A percentile compares a stretch with the other conserved stretches of the same genome.
Conservation (phyloP, 2,329 filamentous ascomycete species). For the Graphium sp. region DNA sequence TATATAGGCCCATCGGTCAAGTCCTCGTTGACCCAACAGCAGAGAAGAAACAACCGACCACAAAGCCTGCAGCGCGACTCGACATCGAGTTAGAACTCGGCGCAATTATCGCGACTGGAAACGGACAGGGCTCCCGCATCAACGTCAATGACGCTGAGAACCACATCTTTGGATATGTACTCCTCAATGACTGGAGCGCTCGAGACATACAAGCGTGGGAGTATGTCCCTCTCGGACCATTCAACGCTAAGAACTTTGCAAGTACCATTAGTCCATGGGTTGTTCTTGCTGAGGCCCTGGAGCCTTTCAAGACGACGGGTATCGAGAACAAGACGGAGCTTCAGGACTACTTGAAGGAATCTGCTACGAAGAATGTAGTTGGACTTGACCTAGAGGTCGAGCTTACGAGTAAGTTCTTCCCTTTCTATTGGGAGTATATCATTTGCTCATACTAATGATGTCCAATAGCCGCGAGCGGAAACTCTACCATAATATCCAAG, state of each 20-base stretch:
- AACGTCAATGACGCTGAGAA: slow-evolving; percentile 42
- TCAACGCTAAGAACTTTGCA: slow-evolving; percentile 38
- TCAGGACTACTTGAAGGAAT: slow-evolving; percentile 8
- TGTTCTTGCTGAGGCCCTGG: slow-evolving; percentile 33
- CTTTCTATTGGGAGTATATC: background rate
- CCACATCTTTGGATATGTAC: slow-evolving; percentile 49
- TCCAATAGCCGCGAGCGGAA: slow-evolving; percentile 4
- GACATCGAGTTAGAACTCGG: slow-evolving; percentile 60
- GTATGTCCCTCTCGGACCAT: slow-evolving; percentile 38
- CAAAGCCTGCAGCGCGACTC: slow-evolving; percentile 14
- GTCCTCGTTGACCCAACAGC: slow-evolving; percentile 25
- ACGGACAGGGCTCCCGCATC: slow-evolving; percentile 44
- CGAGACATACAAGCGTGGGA: slow-evolving; percentile 39
- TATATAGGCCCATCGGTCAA: slow-evolving; percentile 52
- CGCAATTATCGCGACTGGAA: slow-evolving; percentile 46
- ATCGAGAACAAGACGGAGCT: slow-evolving; percentile 7
- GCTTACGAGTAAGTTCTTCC: slow-evolving; percentile 6
- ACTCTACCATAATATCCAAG: slow-evolving; percentile 5
- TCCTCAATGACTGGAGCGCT: slow-evolving; percentile 43
- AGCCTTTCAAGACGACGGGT: slow-evolving; percentile 7
- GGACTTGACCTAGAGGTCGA: slow-evolving; percentile 6
- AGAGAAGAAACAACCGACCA: slow-evolving; percentile 15
- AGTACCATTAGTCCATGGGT: slow-evolving; percentile 42
- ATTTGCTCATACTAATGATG: background rate
- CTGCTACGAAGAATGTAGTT: slow-evolving; percentile 5